A percentile compares a stretch with the other conserved stretches of the same genome.
These are phyloP conservation scores for Camelina laxa DNA, from an alignment of 345 rosid species.

Conservation along the genomic window DNA sequence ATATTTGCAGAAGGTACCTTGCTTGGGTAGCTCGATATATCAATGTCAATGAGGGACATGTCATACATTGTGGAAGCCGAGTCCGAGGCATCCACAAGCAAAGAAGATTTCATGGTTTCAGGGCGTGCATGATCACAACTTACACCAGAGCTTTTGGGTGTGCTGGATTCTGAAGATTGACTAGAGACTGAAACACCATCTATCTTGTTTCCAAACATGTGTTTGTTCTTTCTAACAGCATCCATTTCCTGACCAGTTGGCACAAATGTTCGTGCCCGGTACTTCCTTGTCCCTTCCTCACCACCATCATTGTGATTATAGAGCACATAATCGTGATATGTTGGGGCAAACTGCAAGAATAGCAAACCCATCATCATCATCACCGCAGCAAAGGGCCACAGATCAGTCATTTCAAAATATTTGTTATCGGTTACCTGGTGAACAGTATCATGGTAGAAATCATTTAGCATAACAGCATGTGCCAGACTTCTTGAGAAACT, in stretches of 20 bases:
- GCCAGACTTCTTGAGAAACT: constrained; percentile 82
- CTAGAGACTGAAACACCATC: constrained; percentile 80
- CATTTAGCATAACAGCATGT: constrained; percentile 90
- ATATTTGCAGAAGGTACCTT: constrained; percentile 78
- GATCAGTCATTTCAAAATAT: constrained; percentile 5
- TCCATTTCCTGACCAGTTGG: constrained; percentile 99
- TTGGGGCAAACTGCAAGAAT: constrained; percentile 81
- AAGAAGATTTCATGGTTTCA: constrained; percentile 70
- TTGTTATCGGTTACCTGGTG: constrained; percentile 69
- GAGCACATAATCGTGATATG: constrained; percentile 96
- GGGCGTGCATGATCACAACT: constrained; percentile 47
- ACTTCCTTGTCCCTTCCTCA: constrained; percentile 88
- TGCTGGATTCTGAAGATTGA: constrained; percentile 65
- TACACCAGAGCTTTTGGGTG: constrained; percentile 50
- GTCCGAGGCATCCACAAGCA: constrained; percentile 67
- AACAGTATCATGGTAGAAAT: constrained; percentile 96
- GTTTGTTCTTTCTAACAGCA: constrained; percentile 79
- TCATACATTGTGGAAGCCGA: constrained; percentile 63
- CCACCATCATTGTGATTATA: constrained; percentile 88
- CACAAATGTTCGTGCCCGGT: constrained; percentile 91
- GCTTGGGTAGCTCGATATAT: constrained; percentile 75
- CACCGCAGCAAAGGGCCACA: constrained; percentile 5
- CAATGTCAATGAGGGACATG: constrained; percentile 88
- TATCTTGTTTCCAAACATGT: constrained; percentile 65
- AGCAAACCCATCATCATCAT: constrained; percentile 16